Evolutionary conservation across 208 protist species (phyloP).

Genomic region (Leishmania aethiopica): DNA sequence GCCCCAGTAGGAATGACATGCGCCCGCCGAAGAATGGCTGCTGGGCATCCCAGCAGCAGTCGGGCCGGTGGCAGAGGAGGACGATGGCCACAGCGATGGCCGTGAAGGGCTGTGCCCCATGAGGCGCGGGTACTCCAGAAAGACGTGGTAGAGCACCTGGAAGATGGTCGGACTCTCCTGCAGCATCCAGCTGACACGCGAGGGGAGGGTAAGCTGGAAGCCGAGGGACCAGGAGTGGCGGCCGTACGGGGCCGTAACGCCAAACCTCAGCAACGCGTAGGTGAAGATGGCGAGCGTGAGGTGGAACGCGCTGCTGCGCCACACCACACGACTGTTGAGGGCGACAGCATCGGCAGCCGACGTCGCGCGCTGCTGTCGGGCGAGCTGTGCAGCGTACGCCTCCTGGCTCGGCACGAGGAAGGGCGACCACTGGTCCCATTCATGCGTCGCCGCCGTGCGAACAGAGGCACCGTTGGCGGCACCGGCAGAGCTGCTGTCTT

Average conservation of each 20-base stretch:
- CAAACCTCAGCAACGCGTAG: slow-evolving; percentile 25
- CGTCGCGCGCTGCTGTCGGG: neutral
- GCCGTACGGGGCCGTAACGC: slow-evolving; percentile 47
- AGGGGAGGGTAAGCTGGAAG: slow-evolving; percentile 35
- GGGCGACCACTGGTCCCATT: slow-evolving; percentile 8
- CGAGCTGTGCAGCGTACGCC: neutral
- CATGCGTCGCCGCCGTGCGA: neutral
- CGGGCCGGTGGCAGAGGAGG: neutral
- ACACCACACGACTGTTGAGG: slow-evolving; percentile 26
- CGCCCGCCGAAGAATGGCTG: neutral
- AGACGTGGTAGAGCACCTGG: slow-evolving; percentile 65
- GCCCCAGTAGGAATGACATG: slow-evolving; percentile 22
- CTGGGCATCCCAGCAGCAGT: neutral
- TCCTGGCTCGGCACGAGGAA: neutral
- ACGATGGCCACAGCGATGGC: neutral
- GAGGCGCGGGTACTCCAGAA: slow-evolving; percentile 48
- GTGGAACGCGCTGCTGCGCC: slow-evolving; percentile 30
- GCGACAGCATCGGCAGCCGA: slow-evolving; percentile 15
- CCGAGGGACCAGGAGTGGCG: slow-evolving; percentile 23
- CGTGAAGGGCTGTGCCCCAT: slow-evolving; percentile 20
- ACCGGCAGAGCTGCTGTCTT: neutral
- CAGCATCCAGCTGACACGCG: slow-evolving; percentile 57
- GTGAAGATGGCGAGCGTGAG: slow-evolving; percentile 37
- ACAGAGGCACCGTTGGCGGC: neutral
- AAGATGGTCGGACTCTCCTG: slow-evolving; percentile 78